Evolutionary conservation across 306 rosid species (phyloP), one percentile per base, ranked within the genome.

Genomic region (Pterocarpus macrocarpus): DNA sequence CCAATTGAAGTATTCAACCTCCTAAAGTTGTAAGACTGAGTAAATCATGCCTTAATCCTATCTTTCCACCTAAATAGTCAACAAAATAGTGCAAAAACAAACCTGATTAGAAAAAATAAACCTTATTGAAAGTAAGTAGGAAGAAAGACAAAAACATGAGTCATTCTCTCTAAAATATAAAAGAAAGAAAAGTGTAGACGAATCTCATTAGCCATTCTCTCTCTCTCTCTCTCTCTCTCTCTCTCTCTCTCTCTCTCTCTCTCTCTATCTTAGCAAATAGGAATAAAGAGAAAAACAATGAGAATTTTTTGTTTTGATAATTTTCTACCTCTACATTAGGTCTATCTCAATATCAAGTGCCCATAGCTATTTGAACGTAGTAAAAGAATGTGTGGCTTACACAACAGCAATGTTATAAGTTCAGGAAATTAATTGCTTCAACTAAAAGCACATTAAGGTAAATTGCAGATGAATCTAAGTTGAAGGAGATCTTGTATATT

Each of bases 1-100:
- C 71, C 22, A 38, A 50, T 71, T 62, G 57, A 80, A 73, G 73
- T 39, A 73, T 55, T 15, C 62, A 56, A 53, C 43, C 45, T 45
- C 79, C 69, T 32, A 64, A 81, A 73, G 61, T 73, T 30, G 83
- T 17, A 61, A 15, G 56, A 50, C 10, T 58, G 72, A 35, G 66
- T 38, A 72, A 30, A 53, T 33, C 74, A 71, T 49, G 64, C 30
- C 14, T 73, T 52, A 49, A 38, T 73, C 12, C 52, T 56, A 11
- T 4, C 5, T 38, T 73, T 55, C 36, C 66, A 38, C 39, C 55
- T 38, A 36, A 55, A 16, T 36, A 53, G 63, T 58, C 9, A n/a
- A 28, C n/a, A 39, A 4, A 4, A 38, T 0, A 5, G 41, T 38
- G 7, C 4, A 38, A 38, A 38, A 38, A 38, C 5, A 38, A 38